Evolutionary conservation across 371 early-diverging fungal species (phyloP).

Genomic region (Rhizopus stolonifer): DNA sequence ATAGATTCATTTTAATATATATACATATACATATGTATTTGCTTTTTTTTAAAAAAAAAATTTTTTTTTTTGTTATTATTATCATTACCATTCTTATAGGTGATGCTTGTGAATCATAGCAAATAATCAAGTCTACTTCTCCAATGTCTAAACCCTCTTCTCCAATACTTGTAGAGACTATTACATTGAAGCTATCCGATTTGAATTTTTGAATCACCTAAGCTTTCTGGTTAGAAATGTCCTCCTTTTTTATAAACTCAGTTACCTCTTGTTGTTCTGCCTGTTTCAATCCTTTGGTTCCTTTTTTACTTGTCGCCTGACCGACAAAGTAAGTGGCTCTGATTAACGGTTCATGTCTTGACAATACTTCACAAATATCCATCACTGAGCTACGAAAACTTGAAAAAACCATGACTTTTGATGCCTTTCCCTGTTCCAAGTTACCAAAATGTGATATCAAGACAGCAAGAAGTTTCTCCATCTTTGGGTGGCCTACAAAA

Average conservation of each 20-base stretch:
- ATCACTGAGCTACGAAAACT: constrained; percentile 85
- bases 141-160: constrained; percentile 98
- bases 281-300: constrained; percentile 74
- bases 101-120: constrained; percentile 85
- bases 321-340: constrained; percentile 82
- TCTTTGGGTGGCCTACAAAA: constrained; percentile 83
- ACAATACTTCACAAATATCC: constrained; percentile 73
- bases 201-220: constrained; percentile 60
- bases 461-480: constrained; percentile 63
- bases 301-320: constrained; percentile 64
- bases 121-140: constrained; percentile 92
- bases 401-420: constrained; percentile 88
- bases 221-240: too few species aligned
- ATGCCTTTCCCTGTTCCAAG: constrained; percentile 26
- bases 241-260: too few species aligned
- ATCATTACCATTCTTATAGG: constrained; percentile 81
- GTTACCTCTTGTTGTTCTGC: constrained; percentile 79
- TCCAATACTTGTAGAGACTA: constrained; percentile 92
- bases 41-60: constrained; percentile 1
- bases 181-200: constrained; percentile 73
- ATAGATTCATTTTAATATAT: neutral
- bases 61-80: too few species aligned
- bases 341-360: constrained; percentile 67
- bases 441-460: constrained; percentile 68
- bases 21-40: neutral